Conservation (phyloP, 768 basidiomycete genomes). For the Leucocoprinus sp. region DNA sequence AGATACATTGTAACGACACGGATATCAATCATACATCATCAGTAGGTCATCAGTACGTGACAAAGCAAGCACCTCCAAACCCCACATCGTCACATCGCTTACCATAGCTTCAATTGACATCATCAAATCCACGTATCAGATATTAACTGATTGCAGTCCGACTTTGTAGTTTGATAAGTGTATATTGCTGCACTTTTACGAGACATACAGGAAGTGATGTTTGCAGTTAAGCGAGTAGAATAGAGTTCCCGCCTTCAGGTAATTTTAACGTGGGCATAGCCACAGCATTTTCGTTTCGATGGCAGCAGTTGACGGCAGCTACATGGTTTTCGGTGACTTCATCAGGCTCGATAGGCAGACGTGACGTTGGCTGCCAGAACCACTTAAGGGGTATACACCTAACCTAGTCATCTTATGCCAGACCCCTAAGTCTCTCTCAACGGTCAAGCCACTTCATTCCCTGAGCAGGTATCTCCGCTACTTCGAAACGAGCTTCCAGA, state of each 20-base stretch:
- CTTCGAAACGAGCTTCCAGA: slow-evolving; percentile 1
- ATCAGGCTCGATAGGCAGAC: neutral
- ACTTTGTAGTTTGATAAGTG: neutral
- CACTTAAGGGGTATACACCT: neutral
- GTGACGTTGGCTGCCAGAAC: neutral
- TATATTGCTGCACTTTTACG: neutral
- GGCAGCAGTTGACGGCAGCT: neutral
- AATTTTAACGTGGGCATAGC: neutral
- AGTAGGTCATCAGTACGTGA: neutral
- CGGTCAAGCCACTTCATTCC: neutral
- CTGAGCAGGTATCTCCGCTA: neutral
- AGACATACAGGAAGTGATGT: neutral
- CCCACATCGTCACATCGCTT: neutral
- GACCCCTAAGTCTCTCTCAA: neutral
- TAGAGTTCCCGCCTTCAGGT: too few relatives aligned
- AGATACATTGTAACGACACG: neutral
- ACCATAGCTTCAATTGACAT: neutral
- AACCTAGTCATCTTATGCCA: neutral
- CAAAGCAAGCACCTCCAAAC: too few relatives aligned
- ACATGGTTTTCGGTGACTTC: neutral
- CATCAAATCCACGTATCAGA: neutral
- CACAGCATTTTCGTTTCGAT: slow-evolving; percentile 1
- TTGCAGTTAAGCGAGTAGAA: neutral
- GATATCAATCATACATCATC: neutral
- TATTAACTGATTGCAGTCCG: neutral